phyloP scores from a whole-genome alignment of 1,139 yeast genomes.

The Debaryomycetaceae sp. region DNA sequence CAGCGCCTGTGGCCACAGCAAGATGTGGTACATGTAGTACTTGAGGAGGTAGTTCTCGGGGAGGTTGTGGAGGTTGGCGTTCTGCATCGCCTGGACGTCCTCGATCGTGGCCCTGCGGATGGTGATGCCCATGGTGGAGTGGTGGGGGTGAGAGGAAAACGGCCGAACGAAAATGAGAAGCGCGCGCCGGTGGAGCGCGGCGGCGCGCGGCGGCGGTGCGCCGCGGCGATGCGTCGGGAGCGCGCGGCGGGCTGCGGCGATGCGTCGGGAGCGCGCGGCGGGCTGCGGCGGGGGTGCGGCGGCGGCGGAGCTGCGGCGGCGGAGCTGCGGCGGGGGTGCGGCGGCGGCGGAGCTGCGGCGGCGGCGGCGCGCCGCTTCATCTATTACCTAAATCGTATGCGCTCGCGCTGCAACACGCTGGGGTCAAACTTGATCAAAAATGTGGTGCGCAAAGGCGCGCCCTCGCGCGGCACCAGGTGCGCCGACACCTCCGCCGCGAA shows the following conservation, averaged over 20 bases:
- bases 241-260: too few species aligned
- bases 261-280: too few species aligned
- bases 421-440: slow-evolving; percentile 75
- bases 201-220: too few species aligned
- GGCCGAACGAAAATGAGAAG: too few species aligned
- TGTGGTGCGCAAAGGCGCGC: slow-evolving; percentile 68
- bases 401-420: slow-evolving; percentile 55
- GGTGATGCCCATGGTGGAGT: slow-evolving; percentile 63
- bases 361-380: too few species aligned
- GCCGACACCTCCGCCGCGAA: slow-evolving; percentile 86
- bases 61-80: slow-evolving; percentile 85
- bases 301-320: too few species aligned
- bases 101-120: slow-evolving; percentile 83
- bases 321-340: too few species aligned
- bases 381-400: slow-evolving; percentile 16
- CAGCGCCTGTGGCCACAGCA: slow-evolving; percentile 98
- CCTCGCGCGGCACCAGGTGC: slow-evolving; percentile 71
- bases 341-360: too few species aligned
- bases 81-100: slow-evolving; percentile 94
- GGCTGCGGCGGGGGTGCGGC: too few species aligned
- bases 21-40: slow-evolving; percentile 87
- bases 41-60: slow-evolving; percentile 94
- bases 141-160: too few species aligned
- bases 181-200: too few species aligned
- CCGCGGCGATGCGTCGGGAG: too few species aligned